Conservation (phyloP, 1,139 yeast species). For the Suhomyces choctaworum region DNA sequence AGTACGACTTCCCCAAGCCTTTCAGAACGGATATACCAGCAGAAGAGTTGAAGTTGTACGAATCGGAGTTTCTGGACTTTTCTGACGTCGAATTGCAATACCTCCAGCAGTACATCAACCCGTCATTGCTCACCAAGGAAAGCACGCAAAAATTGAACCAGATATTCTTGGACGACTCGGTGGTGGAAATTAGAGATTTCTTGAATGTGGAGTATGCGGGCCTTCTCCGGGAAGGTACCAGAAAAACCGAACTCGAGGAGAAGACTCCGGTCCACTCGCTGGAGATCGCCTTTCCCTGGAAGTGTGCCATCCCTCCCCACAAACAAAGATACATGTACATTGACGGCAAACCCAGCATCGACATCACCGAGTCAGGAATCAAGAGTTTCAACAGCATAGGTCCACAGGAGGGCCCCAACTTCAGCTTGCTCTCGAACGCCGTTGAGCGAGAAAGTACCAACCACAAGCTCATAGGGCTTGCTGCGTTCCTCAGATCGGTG, state of each 20-base stretch:
- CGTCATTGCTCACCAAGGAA: conserved; percentile 47
- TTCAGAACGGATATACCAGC: conserved; percentile 35
- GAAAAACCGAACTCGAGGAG: conserved; percentile 55
- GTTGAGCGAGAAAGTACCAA: conserved; percentile 23
- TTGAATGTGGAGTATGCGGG: conserved; percentile 58
- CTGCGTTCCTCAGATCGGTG: conserved; percentile 56
- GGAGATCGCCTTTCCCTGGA: conserved; percentile 77
- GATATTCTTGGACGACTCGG: conserved; percentile 64
- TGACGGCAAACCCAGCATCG: conserved; percentile 56
- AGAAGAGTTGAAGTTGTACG: conserved; percentile 30
- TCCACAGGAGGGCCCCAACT: conserved; percentile 57
- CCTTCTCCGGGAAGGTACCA: conserved; percentile 47
- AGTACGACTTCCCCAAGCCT: conserved; percentile 77
- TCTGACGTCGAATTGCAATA: conserved; percentile 43
- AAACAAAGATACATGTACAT: conserved; percentile 85
- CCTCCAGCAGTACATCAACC: conserved; percentile 55
- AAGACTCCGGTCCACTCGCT: conserved; percentile 56
- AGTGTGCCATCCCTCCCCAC: conserved; percentile 90
- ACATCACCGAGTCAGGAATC: conserved; percentile 31
- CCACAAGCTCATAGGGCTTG: conserved; percentile 50
- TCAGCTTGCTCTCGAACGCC: conserved; percentile 30
- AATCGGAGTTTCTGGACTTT: conserved; percentile 20
- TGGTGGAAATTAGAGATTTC: conserved; percentile 65
- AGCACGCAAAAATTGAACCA: conserved; percentile 47
- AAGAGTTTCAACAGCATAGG: conserved; percentile 33